A percentile compares a stretch with the other conserved stretches of the same genome.
Conservation (phyloP, 164 flowering plant species). For the Taxillus chinensis region DNA sequence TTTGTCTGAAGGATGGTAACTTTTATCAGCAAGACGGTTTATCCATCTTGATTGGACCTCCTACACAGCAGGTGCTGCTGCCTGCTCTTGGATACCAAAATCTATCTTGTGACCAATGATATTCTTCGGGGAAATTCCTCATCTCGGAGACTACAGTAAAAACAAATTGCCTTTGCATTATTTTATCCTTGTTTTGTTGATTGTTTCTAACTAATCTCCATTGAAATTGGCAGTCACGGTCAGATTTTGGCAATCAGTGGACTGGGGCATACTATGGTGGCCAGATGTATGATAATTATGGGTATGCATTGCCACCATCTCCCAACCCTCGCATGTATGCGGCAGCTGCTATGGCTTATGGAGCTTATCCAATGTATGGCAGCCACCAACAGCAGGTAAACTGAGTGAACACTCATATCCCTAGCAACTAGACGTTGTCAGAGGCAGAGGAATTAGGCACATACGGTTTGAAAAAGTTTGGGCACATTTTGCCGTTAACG, state of each 20-base stretch:
- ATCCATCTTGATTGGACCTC: no score
- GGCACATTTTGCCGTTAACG: slow-evolving; percentile 1
- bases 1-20: no score
- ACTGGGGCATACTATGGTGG: slow-evolving; percentile 66
- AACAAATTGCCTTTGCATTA: no score
- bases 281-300: slow-evolving; percentile 67
- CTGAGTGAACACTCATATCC: slow-evolving; percentile 16
- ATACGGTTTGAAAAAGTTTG: background rate
- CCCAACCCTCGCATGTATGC: slow-evolving; percentile 72
- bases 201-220: no score
- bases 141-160: no score
- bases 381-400: slow-evolving; percentile 86
- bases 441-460: background rate
- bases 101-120: no score
- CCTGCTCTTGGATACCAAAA: no score
- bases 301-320: slow-evolving; percentile 54
- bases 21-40: no score
- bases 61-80: no score
- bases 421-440: no score
- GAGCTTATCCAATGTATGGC: slow-evolving; percentile 70
- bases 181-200: no score
- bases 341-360: slow-evolving; percentile 51
- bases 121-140: no score
- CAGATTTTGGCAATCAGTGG: slow-evolving; percentile 66
- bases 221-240: slow-evolving; percentile 40